Evolutionary conservation across 202 grass and related monocot species (phyloP), one percentile per base, ranked within the genome.

Genomic region (Schoenoplectus triqueter): DNA sequence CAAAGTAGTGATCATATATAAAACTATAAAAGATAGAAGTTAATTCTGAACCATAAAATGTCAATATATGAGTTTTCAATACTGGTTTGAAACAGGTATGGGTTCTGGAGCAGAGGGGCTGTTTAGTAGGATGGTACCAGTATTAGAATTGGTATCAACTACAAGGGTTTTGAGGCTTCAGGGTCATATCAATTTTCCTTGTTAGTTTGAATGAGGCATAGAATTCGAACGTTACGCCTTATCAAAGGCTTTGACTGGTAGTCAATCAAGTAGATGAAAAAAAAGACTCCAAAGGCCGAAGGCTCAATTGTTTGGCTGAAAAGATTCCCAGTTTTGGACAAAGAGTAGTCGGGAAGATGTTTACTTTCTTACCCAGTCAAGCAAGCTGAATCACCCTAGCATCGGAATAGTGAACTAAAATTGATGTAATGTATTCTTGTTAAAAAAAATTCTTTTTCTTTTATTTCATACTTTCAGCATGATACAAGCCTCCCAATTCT

Each of bases 1-100:
- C 82, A 22, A 94, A 92, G 76, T 91, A 90, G 69, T 97, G 92
- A 7, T 97, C 95, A 31, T 31, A 31, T 31, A 9, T 94, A 94
- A 64, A 94, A 90, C 88, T 94, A 78, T 52, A 77, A n/a, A 7
- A 6, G 13, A 7, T 4, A 31, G 48, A 82, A 78, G 31, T 41
- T 60, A 42, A 60, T 17, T 44, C 52, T 78, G 6, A 42, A 60
- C 6, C 44, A 1, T 60, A 59, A 15, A 44, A 54, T 6, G 42
- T 60, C n/a, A 60, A 31, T 6, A 31, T 54, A 60, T 78, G 14
- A 10, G 42, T 31, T 78, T 78, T 55, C 13, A 60, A 4, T 78
- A 78, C 52, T 42, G 5, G 31, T 31, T 31, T 31, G 6, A 7
- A 49, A 51, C 7, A 22, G 21, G 10, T 57, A 57, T 0, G 19